Conservation (phyloP, 2,329 filamentous ascomycete genomes). For the Clarireedia homoeocarpa region DNA sequence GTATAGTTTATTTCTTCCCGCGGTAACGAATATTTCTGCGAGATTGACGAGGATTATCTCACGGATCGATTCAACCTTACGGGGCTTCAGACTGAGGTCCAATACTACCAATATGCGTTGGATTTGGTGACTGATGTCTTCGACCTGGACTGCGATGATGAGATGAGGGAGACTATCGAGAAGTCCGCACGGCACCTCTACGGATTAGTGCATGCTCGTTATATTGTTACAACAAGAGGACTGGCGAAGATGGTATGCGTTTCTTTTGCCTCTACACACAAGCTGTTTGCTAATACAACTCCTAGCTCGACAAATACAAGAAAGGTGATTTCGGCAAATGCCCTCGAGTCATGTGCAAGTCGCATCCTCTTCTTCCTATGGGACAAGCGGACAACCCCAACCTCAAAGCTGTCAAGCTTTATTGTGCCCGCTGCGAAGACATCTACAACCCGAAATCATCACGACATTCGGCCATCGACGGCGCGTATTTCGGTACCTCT, state of each 20-base stretch:
- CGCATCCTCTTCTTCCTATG: slow-evolving; percentile 89
- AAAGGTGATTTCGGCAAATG: slow-evolving; percentile 98
- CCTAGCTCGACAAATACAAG: slow-evolving; percentile 95
- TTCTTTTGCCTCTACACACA: not conserved
- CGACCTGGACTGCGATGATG: slow-evolving; percentile 96
- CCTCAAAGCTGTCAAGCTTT: slow-evolving; percentile 87
- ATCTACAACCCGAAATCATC: slow-evolving; percentile 98
- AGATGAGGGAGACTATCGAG: slow-evolving; percentile 96
- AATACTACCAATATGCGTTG: slow-evolving; percentile 98
- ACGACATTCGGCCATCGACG: slow-evolving; percentile 89
- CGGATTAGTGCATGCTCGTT: slow-evolving; percentile 89
- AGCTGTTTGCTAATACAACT: slow-evolving; percentile 12
- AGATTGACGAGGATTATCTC: slow-evolving; percentile 98
- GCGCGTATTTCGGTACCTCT: slow-evolving; percentile 94
- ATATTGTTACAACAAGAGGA: slow-evolving; percentile 92
- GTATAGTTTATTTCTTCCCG: slow-evolving; percentile 90
- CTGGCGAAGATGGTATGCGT: slow-evolving; percentile 84
- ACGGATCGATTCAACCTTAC: slow-evolving; percentile 98
- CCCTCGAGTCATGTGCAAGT: slow-evolving; percentile 89
- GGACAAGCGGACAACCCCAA: slow-evolving; percentile 86
- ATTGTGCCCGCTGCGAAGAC: slow-evolving; percentile 95
- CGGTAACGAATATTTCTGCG: slow-evolving; percentile 98
- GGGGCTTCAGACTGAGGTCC: slow-evolving; percentile 91
- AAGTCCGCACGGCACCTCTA: slow-evolving; percentile 95
- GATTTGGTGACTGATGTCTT: slow-evolving; percentile 98